Percentiles rank a stretch among this genome's conserved stretches.
Evolutionary conservation across 2,329 filamentous ascomycete species (phyloP).

Genomic region (Remersonia thermophila): DNA sequence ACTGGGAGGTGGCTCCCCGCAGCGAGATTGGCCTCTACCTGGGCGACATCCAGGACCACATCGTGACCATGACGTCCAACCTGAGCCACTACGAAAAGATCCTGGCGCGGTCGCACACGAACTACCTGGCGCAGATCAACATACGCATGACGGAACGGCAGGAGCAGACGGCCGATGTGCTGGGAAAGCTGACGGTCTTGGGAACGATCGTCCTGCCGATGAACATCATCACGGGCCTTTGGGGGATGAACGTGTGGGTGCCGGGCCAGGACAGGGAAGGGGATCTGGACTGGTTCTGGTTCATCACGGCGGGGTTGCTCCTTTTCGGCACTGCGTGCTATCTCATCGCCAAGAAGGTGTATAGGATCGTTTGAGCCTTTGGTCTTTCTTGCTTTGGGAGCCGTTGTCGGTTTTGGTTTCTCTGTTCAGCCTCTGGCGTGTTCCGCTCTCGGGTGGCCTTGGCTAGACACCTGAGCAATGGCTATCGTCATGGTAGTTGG

Average conservation of each 20-base stretch:
- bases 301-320: constrained; percentile 61
- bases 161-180: constrained; percentile 87
- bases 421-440: neutral
- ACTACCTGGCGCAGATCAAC: constrained; percentile 98
- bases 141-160: constrained; percentile 97
- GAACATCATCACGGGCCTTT: constrained; percentile 97
- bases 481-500: too few species aligned
- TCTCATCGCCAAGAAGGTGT: constrained; percentile 70
- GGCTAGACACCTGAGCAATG: too few species aligned
- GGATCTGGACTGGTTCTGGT: constrained; percentile 64
- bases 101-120: constrained; percentile 79
- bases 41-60: constrained; percentile 97
- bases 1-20: constrained; percentile 89
- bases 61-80: constrained; percentile 97
- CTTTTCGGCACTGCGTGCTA: constrained; percentile 72
- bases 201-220: constrained; percentile 96
- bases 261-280: constrained; percentile 76
- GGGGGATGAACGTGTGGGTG: constrained; percentile 98
- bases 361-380: constrained; percentile 61
- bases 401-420: neutral
- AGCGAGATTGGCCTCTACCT: constrained; percentile 96
- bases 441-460: too few species aligned
- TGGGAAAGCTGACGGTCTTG: constrained; percentile 87
- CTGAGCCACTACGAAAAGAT: constrained; percentile 93
- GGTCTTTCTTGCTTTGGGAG: too few species aligned